Percentiles rank a stretch among this genome's conserved stretches.
Conservation (phyloP, 352 stramenopile species). For the Phytophthora pinifolia region DNA sequence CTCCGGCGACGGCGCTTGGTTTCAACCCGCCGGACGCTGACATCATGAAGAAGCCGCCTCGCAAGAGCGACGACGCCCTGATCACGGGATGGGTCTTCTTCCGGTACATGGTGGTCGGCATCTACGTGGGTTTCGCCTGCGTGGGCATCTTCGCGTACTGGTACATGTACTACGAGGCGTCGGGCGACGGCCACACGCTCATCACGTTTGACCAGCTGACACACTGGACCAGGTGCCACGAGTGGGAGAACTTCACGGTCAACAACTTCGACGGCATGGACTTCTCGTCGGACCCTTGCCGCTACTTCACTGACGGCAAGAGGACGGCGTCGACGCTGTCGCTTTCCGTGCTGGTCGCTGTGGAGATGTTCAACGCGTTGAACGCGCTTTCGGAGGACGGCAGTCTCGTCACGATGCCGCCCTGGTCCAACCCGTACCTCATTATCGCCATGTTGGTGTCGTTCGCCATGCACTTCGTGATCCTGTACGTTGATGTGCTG, state of each 20-base stretch:
- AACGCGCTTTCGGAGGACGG: conserved; percentile 94
- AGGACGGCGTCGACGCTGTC: conserved; percentile 92
- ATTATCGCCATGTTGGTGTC: conserved; percentile 93
- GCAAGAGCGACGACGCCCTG: conserved; percentile 95
- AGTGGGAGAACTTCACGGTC: conserved; percentile 91
- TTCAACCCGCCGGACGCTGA: conserved; percentile 98
- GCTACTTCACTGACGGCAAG: conserved; percentile 94
- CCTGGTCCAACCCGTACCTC: conserved; percentile 94
- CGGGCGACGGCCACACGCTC: conserved; percentile 91
- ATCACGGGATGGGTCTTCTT: conserved; percentile 98
- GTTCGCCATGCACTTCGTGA: conserved; percentile 93
- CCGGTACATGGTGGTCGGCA: conserved; percentile 96
- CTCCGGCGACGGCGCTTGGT: conserved; percentile 96
- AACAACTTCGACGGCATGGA: conserved; percentile 92
- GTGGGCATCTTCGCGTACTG: conserved; percentile 94
- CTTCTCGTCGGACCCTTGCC: conserved; percentile 89
- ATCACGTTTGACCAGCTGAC: conserved; percentile 91
- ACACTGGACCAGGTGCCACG: conserved; percentile 89
- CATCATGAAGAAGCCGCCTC: conserved; percentile 96
- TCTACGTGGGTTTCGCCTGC: conserved; percentile 92
- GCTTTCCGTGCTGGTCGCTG: conserved; percentile 92
- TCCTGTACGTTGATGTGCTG: conserved; percentile 93
- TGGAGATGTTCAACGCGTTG: conserved; percentile 96
- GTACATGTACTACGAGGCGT: conserved; percentile 92
- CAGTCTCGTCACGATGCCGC: conserved; percentile 91